phyloP scores from a whole-genome alignment of 441 rosid genomes.

The Adansonia grandidieri region DNA sequence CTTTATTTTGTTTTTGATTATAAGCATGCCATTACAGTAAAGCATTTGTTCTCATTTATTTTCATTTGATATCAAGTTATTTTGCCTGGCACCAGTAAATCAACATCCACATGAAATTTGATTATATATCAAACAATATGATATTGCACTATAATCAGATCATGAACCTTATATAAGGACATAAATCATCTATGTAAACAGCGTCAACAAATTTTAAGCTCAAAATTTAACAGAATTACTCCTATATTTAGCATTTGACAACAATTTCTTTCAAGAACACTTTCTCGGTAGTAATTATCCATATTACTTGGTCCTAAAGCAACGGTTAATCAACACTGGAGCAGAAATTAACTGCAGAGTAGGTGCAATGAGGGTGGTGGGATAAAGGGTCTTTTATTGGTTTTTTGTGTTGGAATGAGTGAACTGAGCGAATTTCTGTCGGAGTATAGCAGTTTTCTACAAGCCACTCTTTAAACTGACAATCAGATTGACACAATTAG shows the following conservation, averaged over 20 bases:
- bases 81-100: neutral
- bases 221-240: neutral
- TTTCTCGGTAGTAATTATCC: neutral
- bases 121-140: neutral
- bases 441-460: neutral
- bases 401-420: neutral
- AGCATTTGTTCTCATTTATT: neutral
- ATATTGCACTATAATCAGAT: neutral
- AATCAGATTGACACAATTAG: neutral
- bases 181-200: neutral
- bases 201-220: neutral
- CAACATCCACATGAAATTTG: neutral
- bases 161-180: neutral
- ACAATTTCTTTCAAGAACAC: neutral
- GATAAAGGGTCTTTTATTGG: neutral
- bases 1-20: neutral
- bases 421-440: neutral
- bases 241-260: neutral
- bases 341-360: conserved; percentile 4
- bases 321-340: neutral
- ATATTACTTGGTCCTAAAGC: neutral
- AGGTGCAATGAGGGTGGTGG: neutral
- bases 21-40: neutral
- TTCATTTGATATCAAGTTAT: neutral
- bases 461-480: neutral